These are phyloP conservation scores for Eudorina sp. DNA, from an alignment of 139 green algal species.

Conservation along the genomic window DNA sequence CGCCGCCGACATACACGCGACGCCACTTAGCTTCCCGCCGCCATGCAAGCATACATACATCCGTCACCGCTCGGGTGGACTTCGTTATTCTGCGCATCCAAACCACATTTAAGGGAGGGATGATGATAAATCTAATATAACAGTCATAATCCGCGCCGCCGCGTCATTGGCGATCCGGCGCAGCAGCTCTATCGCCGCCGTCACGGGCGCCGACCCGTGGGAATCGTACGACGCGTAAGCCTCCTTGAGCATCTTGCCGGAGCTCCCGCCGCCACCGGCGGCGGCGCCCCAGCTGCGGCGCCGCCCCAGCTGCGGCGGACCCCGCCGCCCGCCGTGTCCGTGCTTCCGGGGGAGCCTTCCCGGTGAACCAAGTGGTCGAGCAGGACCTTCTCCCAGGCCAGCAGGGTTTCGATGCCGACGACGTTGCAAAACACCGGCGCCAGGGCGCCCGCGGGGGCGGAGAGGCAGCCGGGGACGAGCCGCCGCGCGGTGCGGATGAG, in stretches of 20 bases:
- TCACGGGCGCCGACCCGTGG: background rate
- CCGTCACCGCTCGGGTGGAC: no score
- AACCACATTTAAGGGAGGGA: no score
- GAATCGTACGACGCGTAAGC: no score
- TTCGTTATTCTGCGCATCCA: no score
- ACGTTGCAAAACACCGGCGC: constrained; percentile 47
- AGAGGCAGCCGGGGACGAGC: constrained; percentile 28
- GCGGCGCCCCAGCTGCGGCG: background rate
- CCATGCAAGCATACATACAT: no score
- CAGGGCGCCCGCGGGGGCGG: constrained; percentile 19
- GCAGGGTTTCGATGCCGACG: constrained; percentile 13
- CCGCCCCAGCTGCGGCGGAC: background rate
- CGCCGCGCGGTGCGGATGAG: background rate
- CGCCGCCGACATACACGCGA: no score
- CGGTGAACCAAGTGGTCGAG: background rate
- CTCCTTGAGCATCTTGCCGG: background rate
- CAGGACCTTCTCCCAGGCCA: constrained; percentile 21
- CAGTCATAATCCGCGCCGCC: background rate
- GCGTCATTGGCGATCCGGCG: background rate
- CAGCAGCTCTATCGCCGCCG: background rate
- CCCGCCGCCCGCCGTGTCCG: background rate
- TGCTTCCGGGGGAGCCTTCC: background rate
- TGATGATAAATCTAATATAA: no score
- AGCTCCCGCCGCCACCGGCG: background rate
- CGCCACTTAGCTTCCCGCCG: no score